Percentiles rank a stretch among this genome's conserved stretches.
phyloP scores from a whole-genome alignment of 129 eudicot species.

The Flaveria ramosissima region DNA sequence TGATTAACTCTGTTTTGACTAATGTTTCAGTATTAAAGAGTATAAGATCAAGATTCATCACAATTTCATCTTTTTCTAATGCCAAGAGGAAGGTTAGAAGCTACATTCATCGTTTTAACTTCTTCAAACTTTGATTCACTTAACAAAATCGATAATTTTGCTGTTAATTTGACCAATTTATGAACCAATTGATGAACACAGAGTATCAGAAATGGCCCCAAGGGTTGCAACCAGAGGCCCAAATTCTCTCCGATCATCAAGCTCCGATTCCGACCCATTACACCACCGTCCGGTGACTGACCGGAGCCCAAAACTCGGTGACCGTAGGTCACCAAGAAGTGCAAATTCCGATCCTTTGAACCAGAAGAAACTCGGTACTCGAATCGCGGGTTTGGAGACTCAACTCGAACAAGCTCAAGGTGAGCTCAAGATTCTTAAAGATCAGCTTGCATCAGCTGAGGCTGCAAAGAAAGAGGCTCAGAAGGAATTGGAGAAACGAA shows the following conservation, averaged over 20 bases:
- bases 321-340: slow-evolving; percentile 62
- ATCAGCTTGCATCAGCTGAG: slow-evolving; percentile 69
- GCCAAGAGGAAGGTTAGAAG: slow-evolving; percentile 62
- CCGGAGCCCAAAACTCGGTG: slow-evolving; percentile 56
- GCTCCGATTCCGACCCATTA: slow-evolving; percentile 69
- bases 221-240: slow-evolving; percentile 65
- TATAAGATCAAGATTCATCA: slow-evolving; percentile 28
- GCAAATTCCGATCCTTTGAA: slow-evolving; percentile 50
- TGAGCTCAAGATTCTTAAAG: slow-evolving; percentile 73
- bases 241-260: slow-evolving; percentile 56
- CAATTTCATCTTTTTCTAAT: slow-evolving; percentile 28
- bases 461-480: slow-evolving; percentile 86
- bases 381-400: slow-evolving; percentile 83
- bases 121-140: not conserved
- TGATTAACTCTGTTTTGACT: slow-evolving; percentile 1
- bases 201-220: slow-evolving; percentile 63
- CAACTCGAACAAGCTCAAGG: slow-evolving; percentile 87
- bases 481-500: slow-evolving; percentile 57
- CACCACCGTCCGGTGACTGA: slow-evolving; percentile 58
- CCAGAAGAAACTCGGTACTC: slow-evolving; percentile 82
- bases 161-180: not conserved
- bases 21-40: slow-evolving; percentile 31
- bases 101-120: not conserved
- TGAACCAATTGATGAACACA: slow-evolving; percentile 22
- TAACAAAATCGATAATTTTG: not conserved